phyloP scores from a whole-genome alignment of 2,329 filamentous ascomycete genomes.

The Ophiostoma sp. region DNA sequence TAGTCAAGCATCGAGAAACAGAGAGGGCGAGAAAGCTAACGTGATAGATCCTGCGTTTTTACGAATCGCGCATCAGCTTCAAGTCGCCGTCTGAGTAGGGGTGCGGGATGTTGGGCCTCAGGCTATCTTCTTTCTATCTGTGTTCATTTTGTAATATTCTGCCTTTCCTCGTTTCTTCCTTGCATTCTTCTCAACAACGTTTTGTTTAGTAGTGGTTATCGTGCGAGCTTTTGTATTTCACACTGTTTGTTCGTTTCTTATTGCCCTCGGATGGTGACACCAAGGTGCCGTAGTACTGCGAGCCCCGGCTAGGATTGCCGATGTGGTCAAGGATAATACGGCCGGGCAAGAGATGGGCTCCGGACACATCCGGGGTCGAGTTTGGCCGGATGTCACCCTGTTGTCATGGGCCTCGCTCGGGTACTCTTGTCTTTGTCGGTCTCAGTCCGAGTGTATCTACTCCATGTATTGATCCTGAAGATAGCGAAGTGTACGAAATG shows the following conservation, averaged over 20 bases:
- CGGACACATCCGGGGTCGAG: background rate
- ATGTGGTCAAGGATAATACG: background rate
- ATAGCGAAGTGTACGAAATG: background rate
- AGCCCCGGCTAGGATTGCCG: background rate
- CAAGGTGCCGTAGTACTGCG: too few species aligned
- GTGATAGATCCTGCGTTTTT: slow-evolving; percentile 53
- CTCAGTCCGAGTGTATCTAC: background rate
- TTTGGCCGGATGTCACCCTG: background rate
- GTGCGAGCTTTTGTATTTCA: too few species aligned
- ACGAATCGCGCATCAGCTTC: slow-evolving; percentile 51
- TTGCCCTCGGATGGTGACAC: too few species aligned
- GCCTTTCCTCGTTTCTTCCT: too few species aligned
- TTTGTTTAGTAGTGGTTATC: too few species aligned
- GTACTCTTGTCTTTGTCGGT: background rate
- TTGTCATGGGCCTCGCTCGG: slow-evolving; percentile 3
- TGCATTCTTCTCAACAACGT: too few species aligned
- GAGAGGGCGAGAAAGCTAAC: background rate
- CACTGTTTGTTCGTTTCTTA: too few species aligned
- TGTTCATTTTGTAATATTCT: too few species aligned
- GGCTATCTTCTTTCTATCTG: too few species aligned
- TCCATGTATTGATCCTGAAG: background rate
- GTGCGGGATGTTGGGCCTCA: too few species aligned
- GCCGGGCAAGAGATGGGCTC: background rate
- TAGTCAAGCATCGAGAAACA: too few species aligned
- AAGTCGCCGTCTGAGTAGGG: slow-evolving; percentile 18